Evolutionary conservation across 2,329 filamentous ascomycete genomes (phyloP).

Genomic region (Trichoderma cornu-damae): DNA sequence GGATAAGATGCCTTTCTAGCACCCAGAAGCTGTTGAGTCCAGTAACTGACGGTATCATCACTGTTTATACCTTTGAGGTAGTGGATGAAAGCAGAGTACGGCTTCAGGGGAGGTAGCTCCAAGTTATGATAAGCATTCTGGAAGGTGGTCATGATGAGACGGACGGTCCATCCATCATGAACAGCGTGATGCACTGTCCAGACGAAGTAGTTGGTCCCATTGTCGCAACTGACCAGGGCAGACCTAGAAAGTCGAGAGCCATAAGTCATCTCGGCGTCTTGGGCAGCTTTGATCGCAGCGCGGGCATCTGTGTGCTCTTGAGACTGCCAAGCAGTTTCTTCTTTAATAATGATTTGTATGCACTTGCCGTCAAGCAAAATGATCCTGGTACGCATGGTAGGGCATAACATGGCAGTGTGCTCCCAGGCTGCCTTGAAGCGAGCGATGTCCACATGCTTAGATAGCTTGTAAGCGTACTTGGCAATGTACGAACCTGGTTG

Average conservation of each 20-base stretch:
- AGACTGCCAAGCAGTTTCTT: background rate
- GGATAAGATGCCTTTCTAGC: constrained; percentile 6
- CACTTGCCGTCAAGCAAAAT: constrained; percentile 4
- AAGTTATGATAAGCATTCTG: constrained; percentile 10
- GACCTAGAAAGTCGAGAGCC: constrained; percentile 4
- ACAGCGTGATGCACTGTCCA: constrained; percentile 29
- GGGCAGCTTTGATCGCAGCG: background rate
- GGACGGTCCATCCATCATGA: constrained; percentile 29
- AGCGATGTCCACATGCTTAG: background rate
- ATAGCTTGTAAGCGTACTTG: background rate
- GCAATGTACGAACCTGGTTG: constrained; percentile 18
- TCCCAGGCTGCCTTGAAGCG: constrained; percentile 20
- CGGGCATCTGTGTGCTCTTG: background rate
- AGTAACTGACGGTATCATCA: background rate
- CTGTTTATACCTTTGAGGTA: background rate
- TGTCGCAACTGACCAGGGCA: background rate
- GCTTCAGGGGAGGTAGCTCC: background rate
- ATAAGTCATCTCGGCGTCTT: constrained; percentile 4
- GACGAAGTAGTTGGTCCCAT: constrained; percentile 19
- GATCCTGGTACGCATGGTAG: constrained; percentile 20
- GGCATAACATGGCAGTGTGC: background rate
- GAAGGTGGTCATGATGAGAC: constrained; percentile 20
- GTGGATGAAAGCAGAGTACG: constrained; percentile 3
- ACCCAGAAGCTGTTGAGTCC: constrained; percentile 2
- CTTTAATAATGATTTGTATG: background rate